Evolutionary conservation across 2,329 filamentous ascomycete species (phyloP), one percentile per base, ranked within the genome.

Genomic region (Penicillium sp.): DNA sequence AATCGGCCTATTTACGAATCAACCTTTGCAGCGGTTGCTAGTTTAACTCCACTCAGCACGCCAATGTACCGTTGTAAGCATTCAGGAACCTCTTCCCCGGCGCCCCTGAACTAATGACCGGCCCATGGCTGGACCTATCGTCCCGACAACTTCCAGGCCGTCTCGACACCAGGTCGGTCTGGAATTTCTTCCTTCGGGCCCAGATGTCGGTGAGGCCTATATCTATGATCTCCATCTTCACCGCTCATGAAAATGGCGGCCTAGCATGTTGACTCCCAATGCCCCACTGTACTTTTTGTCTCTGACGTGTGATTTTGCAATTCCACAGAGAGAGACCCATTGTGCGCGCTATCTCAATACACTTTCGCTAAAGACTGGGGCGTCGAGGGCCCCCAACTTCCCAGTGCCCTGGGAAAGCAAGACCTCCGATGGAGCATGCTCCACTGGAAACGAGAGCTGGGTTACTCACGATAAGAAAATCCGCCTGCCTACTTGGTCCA

Each of bases 41-140:
- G 29, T 27, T 28, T 26, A 40, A 28, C 41, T 54, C 52, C 56
- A 54, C 54, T 20, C n/a, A 38, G 38, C 42, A 40, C 49, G 36
- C 51, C 46, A 42, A 45, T 57, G 54, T 24, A 37, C 54, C 52
- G 52, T 58, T 59, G 54, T 54, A 64, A 56, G 61, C 63, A 59
- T 54, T 55, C 51, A 61, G 63, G 58, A 63, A 58, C 55, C 28
- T 52, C 56, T 65, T 65, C 63, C 63, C 62, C 63, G 52, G 50
- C 49, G 53, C 57, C 54, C 52, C 54, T 56, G 56, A 55, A 54
- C 62, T 63, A 65, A 58, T 57, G 52, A 50, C 38, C 54, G 57
- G 54, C 45, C 49, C 43, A 46, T 43, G 52, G 48, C 51, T 50
- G 47, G 46, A 38, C 51, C 36, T 41, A 53, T 58, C 47, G 47